Percentiles rank a stretch among this genome's conserved stretches.
Conservation (phyloP, 331 rosid species). For the Stylosanthes scabra region DNA sequence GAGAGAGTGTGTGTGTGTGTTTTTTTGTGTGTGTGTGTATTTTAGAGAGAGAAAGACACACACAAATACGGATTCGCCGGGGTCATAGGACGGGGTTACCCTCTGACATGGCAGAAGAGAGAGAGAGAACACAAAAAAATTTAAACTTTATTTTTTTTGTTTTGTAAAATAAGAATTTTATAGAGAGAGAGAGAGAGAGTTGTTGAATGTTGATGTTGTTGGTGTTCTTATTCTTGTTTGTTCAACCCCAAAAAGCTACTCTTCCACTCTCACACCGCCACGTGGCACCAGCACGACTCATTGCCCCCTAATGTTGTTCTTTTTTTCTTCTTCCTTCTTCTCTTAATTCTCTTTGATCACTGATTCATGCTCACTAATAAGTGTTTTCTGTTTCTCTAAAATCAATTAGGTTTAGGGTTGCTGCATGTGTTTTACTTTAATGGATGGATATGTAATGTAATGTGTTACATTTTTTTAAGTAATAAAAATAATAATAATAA, state of each 20-base stretch:
- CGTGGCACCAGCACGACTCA: slow-evolving; percentile 55
- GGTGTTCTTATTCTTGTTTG: not conserved
- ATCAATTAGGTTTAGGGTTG: too few relatives aligned
- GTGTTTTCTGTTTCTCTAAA: not conserved
- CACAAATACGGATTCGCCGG: slow-evolving; percentile 91
- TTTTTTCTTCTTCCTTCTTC: slow-evolving; percentile 26
- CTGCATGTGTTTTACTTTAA: too few relatives aligned
- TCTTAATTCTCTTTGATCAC: slow-evolving; percentile 5
- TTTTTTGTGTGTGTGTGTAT: not conserved
- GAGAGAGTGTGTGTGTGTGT: slow-evolving; percentile 48
- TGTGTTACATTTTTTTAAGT: not conserved
- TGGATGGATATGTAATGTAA: too few relatives aligned
- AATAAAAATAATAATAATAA: not conserved
- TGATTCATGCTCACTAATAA: not conserved
- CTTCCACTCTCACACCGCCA: slow-evolving; percentile 60
- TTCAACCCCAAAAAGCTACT: slow-evolving; percentile 51
- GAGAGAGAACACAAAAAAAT: slow-evolving; percentile 35
- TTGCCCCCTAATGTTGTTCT: slow-evolving; percentile 18
- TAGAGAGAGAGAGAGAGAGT: too few relatives aligned
- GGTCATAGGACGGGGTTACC: slow-evolving; percentile 88
- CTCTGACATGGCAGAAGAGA: slow-evolving; percentile 95
- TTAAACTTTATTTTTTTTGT: too few relatives aligned
- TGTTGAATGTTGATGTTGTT: slow-evolving; percentile 31
- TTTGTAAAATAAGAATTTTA: too few relatives aligned
- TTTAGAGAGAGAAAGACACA: slow-evolving; percentile 57